Evolutionary conservation across 441 rosid species (phyloP).

Genomic region (Pelargonium citronellum): DNA sequence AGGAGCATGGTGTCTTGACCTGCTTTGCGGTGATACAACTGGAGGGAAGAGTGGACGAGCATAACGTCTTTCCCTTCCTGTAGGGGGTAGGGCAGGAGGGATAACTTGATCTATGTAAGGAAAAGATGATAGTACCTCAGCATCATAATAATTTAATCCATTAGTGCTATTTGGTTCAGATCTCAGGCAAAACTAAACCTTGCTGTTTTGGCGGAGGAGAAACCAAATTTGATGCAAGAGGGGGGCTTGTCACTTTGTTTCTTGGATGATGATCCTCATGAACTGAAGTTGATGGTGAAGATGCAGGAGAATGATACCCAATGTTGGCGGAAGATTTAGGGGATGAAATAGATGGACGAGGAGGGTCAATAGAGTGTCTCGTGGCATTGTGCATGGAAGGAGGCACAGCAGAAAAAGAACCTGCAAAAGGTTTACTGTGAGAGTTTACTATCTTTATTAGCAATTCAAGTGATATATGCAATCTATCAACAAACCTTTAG

Average conservation of each 20-base stretch:
- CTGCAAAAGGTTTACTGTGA: conserved; percentile 19
- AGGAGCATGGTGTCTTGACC: conserved; percentile 35
- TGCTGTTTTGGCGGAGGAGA: conserved; percentile 43
- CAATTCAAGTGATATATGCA: conserved; percentile 9
- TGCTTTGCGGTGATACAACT: neutral
- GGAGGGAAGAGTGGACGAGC: neutral
- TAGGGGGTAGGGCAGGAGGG: conserved; percentile 37
- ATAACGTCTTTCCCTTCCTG: conserved; percentile 17
- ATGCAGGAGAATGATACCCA: conserved; percentile 28
- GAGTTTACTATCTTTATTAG: neutral
- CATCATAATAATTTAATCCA: conserved; percentile 6
- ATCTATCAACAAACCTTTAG: conserved; percentile 7
- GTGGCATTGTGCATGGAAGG: conserved; percentile 37
- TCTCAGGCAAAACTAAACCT: conserved; percentile 33
- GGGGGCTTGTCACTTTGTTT: conserved; percentile 30
- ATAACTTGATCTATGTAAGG: conserved; percentile 35
- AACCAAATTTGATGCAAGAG: conserved; percentile 36
- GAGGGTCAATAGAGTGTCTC: conserved; percentile 26
- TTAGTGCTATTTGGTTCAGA: conserved; percentile 7
- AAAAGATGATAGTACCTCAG: conserved; percentile 9
- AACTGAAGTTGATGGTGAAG: conserved; percentile 42
- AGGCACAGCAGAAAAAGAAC: conserved; percentile 42
- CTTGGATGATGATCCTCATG: conserved; percentile 35
- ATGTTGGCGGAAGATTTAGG: conserved; percentile 26
- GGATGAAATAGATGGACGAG: conserved; percentile 31